A percentile compares a stretch with the other conserved stretches of the same genome.
Evolutionary conservation across 1,284 basidiomycete species (phyloP).

Genomic region (Chalciporus piperatoides): DNA sequence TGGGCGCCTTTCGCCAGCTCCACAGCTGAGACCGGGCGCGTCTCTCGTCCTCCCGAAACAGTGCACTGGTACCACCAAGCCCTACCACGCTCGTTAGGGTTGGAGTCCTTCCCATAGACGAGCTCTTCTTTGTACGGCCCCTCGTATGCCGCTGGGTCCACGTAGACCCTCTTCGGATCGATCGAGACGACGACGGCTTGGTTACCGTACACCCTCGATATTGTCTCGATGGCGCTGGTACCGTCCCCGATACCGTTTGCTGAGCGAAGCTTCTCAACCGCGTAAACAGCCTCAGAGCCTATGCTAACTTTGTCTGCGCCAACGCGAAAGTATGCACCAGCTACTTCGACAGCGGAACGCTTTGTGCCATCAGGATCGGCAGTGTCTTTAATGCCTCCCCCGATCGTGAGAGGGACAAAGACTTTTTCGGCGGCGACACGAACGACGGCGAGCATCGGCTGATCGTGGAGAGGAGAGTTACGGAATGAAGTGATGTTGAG

Average conservation of each 20-base stretch:
- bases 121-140: slow-evolving; percentile 72
- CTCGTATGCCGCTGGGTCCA: slow-evolving; percentile 62
- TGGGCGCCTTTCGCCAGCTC: slow-evolving; percentile 91
- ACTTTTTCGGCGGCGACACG: slow-evolving; percentile 86
- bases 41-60: slow-evolving; percentile 88
- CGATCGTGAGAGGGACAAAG: slow-evolving; percentile 98
- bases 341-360: slow-evolving; percentile 88
- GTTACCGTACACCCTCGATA: slow-evolving; percentile 87
- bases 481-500: slow-evolving; percentile 99
- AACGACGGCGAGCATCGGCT: slow-evolving; percentile 97
- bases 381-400: slow-evolving; percentile 96
- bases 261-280: slow-evolving; percentile 80
- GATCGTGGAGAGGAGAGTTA: slow-evolving; percentile 90
- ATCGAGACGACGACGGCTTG: slow-evolving; percentile 98
- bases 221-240: slow-evolving; percentile 91
- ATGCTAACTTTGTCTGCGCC: slow-evolving; percentile 99
- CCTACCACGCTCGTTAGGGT: slow-evolving; percentile 60
- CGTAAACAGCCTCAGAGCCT: slow-evolving; percentile 92
- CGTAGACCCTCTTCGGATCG: slow-evolving; percentile 89
- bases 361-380: slow-evolving; percentile 93
- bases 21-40: slow-evolving; percentile 86
- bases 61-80: slow-evolving; percentile 99
- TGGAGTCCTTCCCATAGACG: slow-evolving; percentile 50
- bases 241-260: slow-evolving; percentile 53
- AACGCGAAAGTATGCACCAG: slow-evolving; percentile 93